Percentiles rank a stretch among this genome's conserved stretches.
These are phyloP conservation scores for Neopestalotiopsis rosae DNA, from an alignment of 2,329 filamentous ascomycete genomes.

Conservation along the genomic window DNA sequence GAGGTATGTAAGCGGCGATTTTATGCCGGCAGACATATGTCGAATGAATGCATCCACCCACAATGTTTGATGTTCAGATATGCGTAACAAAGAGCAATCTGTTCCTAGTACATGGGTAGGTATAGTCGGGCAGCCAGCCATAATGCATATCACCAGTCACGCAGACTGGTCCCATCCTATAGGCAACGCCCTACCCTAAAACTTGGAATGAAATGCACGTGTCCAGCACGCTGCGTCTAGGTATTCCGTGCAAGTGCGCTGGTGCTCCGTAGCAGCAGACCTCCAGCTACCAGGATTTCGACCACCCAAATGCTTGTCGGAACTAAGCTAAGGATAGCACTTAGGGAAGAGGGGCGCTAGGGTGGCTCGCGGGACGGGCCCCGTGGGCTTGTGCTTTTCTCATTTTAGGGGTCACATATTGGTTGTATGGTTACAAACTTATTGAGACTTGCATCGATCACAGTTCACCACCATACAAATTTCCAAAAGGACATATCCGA, in stretches of 20 bases:
- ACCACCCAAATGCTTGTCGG: not conserved
- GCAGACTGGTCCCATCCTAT: not conserved
- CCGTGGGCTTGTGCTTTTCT: slow-evolving; percentile 4
- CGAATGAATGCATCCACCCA: not conserved
- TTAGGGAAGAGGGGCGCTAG: not conserved
- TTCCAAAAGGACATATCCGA: no score
- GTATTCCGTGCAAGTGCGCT: not conserved
- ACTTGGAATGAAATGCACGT: not conserved
- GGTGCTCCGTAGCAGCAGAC: no score
- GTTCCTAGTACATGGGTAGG: not conserved
- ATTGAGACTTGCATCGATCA: not conserved
- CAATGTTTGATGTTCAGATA: not conserved
- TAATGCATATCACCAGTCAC: not conserved
- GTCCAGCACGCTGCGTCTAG: not conserved
- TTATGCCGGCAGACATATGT: not conserved
- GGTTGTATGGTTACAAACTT: not conserved
- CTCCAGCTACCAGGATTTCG: not conserved
- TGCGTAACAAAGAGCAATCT: not conserved
- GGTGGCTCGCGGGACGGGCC: slow-evolving; percentile 5
- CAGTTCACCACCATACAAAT: not conserved
- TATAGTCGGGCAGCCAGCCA: not conserved
- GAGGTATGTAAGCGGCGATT: not conserved
- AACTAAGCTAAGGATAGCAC: not conserved
- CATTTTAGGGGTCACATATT: not conserved
- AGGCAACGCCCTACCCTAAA: not conserved